A percentile compares a stretch with the other conserved stretches of the same genome.
phyloP scores from a whole-genome alignment of 371 early-diverging fungal species.

The Apophysomyces variabilis region DNA sequence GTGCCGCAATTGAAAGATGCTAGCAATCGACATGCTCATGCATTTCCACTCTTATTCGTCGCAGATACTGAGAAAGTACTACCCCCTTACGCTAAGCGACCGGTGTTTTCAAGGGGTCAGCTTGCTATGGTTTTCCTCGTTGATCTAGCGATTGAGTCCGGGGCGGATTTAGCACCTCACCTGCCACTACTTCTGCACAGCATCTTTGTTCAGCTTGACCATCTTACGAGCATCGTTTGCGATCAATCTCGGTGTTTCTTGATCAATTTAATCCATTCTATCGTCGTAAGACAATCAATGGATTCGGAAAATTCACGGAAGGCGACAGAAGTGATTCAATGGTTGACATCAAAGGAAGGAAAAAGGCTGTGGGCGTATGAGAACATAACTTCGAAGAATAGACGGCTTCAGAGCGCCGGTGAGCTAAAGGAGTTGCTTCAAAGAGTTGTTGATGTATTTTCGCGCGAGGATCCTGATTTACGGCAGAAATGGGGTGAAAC shows the following conservation, averaged over 20 bases:
- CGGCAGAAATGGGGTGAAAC: slow-evolving; percentile 86
- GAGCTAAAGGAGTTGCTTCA: slow-evolving; percentile 49
- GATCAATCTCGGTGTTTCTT: slow-evolving; percentile 83
- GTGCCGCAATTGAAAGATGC: slow-evolving; percentile 67
- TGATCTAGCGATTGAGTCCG: slow-evolving; percentile 81
- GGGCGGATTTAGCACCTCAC: slow-evolving; percentile 68
- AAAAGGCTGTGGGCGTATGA: slow-evolving; percentile 83
- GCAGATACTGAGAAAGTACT: slow-evolving; percentile 74
- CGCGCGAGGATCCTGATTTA: slow-evolving; percentile 68
- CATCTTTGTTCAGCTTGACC: slow-evolving; percentile 82
- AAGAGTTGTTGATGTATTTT: slow-evolving; percentile 59
- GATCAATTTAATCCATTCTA: slow-evolving; percentile 80
- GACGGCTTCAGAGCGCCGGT: slow-evolving; percentile 44
- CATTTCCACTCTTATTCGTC: slow-evolving; percentile 53
- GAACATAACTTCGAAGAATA: slow-evolving; percentile 70
- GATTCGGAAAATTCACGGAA: slow-evolving; percentile 60
- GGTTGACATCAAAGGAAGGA: slow-evolving; percentile 73
- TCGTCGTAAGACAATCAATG: slow-evolving; percentile 64
- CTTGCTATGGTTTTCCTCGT: slow-evolving; percentile 80
- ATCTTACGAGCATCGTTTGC: slow-evolving; percentile 75
- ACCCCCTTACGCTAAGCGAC: slow-evolving; percentile 67
- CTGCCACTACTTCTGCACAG: slow-evolving; percentile 78
- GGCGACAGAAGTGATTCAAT: slow-evolving; percentile 65
- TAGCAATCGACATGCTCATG: slow-evolving; percentile 45
- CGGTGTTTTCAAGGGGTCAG: slow-evolving; percentile 80